Conservation (phyloP, 2,329 filamentous ascomycete genomes). For the Cladophialophora chaetospira region DNA sequence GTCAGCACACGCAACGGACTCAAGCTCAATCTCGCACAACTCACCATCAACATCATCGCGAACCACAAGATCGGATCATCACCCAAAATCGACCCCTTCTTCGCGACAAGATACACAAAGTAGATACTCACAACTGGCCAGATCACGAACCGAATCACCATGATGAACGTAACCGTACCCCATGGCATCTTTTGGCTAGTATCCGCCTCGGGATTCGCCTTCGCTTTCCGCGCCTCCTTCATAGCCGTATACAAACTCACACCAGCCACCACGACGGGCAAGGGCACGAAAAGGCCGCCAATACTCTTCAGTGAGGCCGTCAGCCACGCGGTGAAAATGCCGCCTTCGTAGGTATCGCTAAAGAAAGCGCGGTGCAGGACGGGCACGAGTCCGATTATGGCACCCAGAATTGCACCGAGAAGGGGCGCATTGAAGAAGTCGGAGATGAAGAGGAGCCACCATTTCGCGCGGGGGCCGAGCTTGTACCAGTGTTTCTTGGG, state of each 20-base stretch:
- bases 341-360: conserved; percentile 57
- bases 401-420: conserved; percentile 61
- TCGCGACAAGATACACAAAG: conserved; percentile 58
- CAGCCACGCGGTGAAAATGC: conserved; percentile 68
- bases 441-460: conserved; percentile 43
- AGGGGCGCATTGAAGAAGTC: conserved; percentile 64
- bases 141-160: conserved; percentile 59
- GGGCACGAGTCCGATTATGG: conserved; percentile 62
- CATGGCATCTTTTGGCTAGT: conserved; percentile 53
- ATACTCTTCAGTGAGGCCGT: conserved; percentile 64
- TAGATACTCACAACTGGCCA: conserved; percentile 62
- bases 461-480: conserved; percentile 43
- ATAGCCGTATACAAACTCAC: conserved; percentile 63
- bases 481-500: conserved; percentile 36
- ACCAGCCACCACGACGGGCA: conserved; percentile 68
- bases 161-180: conserved; percentile 53
- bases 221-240: conserved; percentile 47
- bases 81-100: conserved; percentile 53
- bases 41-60: conserved; percentile 59
- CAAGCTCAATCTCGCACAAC: neutral
- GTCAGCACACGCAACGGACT: no score
- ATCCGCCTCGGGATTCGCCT: conserved; percentile 35
- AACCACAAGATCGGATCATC: conserved; percentile 69
- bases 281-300: conserved; percentile 63
- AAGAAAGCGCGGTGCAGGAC: conserved; percentile 65